Evolutionary conservation across 108 stramenopile genomes (phyloP), one percentile per base, ranked within the genome.

Genomic region (Fragilaria crotonensis): DNA sequence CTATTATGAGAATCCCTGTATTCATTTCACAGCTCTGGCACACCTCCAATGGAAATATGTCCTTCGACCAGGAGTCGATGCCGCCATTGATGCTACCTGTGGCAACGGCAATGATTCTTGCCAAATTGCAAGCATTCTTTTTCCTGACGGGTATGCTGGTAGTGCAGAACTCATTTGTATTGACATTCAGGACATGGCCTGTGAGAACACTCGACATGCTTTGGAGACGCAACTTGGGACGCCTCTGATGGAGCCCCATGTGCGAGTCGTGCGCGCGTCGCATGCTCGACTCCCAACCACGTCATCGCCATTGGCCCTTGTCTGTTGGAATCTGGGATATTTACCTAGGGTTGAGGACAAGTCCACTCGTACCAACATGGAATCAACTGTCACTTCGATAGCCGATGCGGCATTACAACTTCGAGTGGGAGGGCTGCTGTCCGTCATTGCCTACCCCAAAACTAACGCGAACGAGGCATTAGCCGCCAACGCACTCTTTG

Each of bases 311-410:
- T 71, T 86, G 26, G 86, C 77, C 5, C 57, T 92, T 59, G 68
- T 92, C 1, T 87, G 87, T 20, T 92, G 85, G 64, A 92, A 92
- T 62, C 57, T 92, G 5, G 86, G 90, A 7, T 91, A 73, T 59
- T 58, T 91, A 17, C 90, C 90, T 20, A 29, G 33, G 36, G 21
- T 3, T 18, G 25, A 53, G 19, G 46, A 65, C 9, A 63, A 57
- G 11, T 11, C 14, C 20, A 25, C 9, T 9, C 7, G 25, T 28
- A 92, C 90, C 11, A 67, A 81, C 28, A 73, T 72, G 46, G 64
- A 73, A 33, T 73, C 84, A 2, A 86, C 90, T 11, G 41, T 88
- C 0, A 48, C 66, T 23, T 84, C 84, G 2, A 66, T 92, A n/a
- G 70, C 77, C 2, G 84, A 92, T 68, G 84, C 84, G 0, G 55